phyloP scores from a whole-genome alignment of 2,329 filamentous ascomycete genomes.

The Sporothrix luriei region DNA sequence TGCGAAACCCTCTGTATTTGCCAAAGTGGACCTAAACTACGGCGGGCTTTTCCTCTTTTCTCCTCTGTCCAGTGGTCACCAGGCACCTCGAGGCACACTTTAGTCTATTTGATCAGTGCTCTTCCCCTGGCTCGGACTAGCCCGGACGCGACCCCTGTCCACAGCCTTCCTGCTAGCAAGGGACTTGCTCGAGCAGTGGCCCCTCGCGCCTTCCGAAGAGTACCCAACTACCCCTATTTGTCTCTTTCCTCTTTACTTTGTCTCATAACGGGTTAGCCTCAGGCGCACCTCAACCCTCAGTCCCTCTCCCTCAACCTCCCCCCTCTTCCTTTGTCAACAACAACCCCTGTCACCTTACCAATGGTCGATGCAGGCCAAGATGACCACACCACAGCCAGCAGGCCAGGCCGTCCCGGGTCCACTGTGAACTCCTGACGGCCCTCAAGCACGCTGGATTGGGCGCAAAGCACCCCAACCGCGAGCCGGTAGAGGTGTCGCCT shows the following conservation, averaged over 20 bases:
- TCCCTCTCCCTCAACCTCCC: neutral
- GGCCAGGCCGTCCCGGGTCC: no score
- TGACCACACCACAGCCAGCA: neutral
- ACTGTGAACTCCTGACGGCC: neutral
- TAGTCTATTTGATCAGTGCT: no score
- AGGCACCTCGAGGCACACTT: neutral
- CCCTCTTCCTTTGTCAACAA: neutral
- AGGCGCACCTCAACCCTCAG: neutral
- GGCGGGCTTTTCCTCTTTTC: neutral
- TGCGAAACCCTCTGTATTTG: neutral
- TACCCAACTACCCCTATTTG: conserved; percentile 7
- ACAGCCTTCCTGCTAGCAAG: conserved; percentile 21
- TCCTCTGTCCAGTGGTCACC: conserved; percentile 6
- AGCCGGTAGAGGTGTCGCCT: neutral
- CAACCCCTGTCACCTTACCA: neutral
- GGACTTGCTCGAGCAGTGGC: neutral
- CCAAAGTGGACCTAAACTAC: neutral
- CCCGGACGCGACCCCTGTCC: neutral
- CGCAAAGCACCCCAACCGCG: conserved; percentile 12
- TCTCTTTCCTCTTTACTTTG: neutral
- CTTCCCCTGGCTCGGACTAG: conserved; percentile 13
- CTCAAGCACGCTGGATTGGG: neutral
- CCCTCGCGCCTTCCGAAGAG: neutral
- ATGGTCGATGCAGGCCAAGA: neutral
- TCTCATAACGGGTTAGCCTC: neutral